A percentile compares a stretch with the other conserved stretches of the same genome.
These are phyloP conservation scores for Uronychia setigera DNA, from an alignment of 73 alveolate species.

Conservation along the genomic window DNA sequence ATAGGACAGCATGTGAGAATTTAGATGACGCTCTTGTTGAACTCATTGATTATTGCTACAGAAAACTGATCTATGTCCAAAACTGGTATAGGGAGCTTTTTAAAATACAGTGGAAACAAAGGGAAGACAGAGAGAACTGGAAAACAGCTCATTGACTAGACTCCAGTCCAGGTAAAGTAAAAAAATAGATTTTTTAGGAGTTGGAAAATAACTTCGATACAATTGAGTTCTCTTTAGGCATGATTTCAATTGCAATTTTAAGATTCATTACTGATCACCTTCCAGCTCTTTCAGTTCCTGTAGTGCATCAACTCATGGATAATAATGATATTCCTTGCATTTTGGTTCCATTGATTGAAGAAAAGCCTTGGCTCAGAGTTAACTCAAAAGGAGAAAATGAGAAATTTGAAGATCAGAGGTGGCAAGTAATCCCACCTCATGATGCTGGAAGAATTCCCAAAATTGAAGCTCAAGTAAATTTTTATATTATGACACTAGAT, in stretches of 20 bases:
- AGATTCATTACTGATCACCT: constrained; percentile 98
- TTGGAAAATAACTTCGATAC: constrained; percentile 76
- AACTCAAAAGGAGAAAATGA: constrained; percentile 83
- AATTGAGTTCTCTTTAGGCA: constrained; percentile 78
- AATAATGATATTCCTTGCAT: constrained; percentile 97
- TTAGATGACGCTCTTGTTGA: constrained; percentile 97
- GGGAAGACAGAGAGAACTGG: constrained; percentile 19
- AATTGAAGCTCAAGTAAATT: constrained; percentile 90
- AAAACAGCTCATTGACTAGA: constrained; percentile 56
- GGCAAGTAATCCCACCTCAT: constrained; percentile 70
- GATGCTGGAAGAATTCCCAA: constrained; percentile 72
- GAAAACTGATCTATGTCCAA: constrained; percentile 83
- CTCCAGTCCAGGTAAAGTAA: constrained; percentile 62
- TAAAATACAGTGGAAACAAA: constrained; percentile 18
- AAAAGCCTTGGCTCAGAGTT: constrained; percentile 96
- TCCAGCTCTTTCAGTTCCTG: constrained; percentile 94
- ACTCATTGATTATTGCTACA: constrained; percentile 96
- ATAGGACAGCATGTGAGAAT: constrained; percentile 97
- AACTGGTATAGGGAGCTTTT: constrained; percentile 39
- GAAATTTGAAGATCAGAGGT: constrained; percentile 92
- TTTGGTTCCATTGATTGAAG: constrained; percentile 98
- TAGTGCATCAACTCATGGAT: constrained; percentile 98
- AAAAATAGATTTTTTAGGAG: constrained; percentile 56
- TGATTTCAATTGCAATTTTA: constrained; percentile 94
- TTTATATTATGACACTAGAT: constrained; percentile 22